A percentile compares a stretch with the other conserved stretches of the same genome.
Evolutionary conservation across 75 land plant genomes (phyloP).

Genomic region (Isoetes taiwanensis): DNA sequence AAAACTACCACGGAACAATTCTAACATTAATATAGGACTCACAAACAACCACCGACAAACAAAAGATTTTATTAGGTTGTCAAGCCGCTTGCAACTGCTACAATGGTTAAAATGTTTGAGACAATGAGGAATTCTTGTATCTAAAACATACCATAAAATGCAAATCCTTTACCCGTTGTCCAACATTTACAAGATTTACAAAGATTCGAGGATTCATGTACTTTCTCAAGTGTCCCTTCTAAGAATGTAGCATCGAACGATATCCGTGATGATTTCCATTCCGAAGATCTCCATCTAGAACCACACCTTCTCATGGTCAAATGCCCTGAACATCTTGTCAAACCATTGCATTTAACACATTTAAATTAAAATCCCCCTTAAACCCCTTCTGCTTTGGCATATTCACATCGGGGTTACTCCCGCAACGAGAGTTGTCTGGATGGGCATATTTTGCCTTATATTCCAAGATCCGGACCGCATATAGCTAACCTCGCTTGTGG

Average conservation of each 20-base stretch:
- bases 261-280: slow-evolving; percentile 67
- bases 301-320: slow-evolving; percentile 93
- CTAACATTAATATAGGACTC: no score
- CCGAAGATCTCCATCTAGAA: slow-evolving; percentile 85
- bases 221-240: slow-evolving; percentile 54
- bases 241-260: slow-evolving; percentile 83
- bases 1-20: no score
- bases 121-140: no score
- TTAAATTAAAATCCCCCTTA: no score
- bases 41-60: no score
- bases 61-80: no score
- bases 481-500: no score
- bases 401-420: no score
- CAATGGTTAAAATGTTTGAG: slow-evolving; percentile 6
- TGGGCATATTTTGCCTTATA: no score
- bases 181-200: slow-evolving; percentile 59
- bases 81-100: slow-evolving; percentile 43
- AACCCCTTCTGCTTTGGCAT: no score
- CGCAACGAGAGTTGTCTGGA: no score
- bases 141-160: not conserved
- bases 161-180: slow-evolving; percentile 31
- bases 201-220: slow-evolving; percentile 74
- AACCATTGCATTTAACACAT: not conserved
- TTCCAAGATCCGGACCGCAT: no score
- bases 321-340: slow-evolving; percentile 91